Evolutionary conservation across 176 grass and related monocot genomes (phyloP), one percentile per base, ranked within the genome.

Genomic region (Echinochloa phyllopogon): DNA sequence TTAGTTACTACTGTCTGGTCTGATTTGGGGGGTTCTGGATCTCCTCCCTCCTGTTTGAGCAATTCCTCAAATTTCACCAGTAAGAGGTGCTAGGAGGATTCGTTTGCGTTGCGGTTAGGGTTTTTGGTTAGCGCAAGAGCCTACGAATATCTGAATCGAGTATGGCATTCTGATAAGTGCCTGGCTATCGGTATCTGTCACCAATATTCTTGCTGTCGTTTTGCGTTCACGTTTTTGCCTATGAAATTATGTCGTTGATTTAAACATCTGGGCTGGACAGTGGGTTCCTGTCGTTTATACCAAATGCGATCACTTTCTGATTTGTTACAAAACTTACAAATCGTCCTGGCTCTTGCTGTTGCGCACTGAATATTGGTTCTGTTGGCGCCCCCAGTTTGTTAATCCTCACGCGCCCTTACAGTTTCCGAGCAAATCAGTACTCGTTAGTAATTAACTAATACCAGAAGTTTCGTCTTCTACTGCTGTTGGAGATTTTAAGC

Each of bases 21-120:
- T 73, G 79, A 82, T 78, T 77, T 82, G 44, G 44, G 75, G 18
- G 39, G 10, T 27, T 65, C 45, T 37, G 60, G 69, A 75, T 69
- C 66, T 74, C 47, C 49, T 24, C 24, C 13, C 16, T 6, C 60
- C 37, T 68, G 48, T 42, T 68, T 11, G 25, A 40, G 42, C 40
- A 12, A 21, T 21, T 15, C 11, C 24, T 51, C 45, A 16, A 49
- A 72, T 16, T 72, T 72, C 8, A 2, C 44, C 23, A 24, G 21
- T 21, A 56, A 8, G 44, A 6, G 11, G 20, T 55, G 27, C 23
- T 76, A 17, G 7, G 23, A 33, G 23, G 73, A 6, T 3, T 83
- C 70, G 0, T 55, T 39, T 44, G 43, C 13, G 24, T 4, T 29
- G 6, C 67, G 44, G 15, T 8, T 76, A 47, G 48, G 18, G 17